Base-by-base conservation (phyloP, 129 eudicot genomes). In the Pulicaria dysenterica region DNA sequence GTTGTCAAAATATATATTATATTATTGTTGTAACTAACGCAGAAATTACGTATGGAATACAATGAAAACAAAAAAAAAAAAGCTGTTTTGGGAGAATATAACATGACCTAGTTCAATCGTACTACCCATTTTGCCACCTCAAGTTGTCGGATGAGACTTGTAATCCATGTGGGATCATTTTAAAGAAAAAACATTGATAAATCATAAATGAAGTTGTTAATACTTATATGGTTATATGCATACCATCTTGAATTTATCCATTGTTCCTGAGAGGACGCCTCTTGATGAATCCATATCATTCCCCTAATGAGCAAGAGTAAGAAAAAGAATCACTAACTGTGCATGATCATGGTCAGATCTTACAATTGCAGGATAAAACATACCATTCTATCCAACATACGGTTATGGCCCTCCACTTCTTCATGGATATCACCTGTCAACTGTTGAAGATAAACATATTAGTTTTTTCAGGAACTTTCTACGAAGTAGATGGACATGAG, bases 201-300 rank as follows among this genome's bases (percentile, higher is more conserved):
- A 2, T n/a, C 41, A 39, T 4, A 38, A 36, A 8, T 36, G 16
- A 10, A 42, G 39, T 4, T 24, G 31, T 24, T 24, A 24, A 24
- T 24, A 24, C 31, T 24, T 24, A 24, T 24, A 24, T 24, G 2
- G 31, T 24, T 17, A 36, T 17, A 36, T 40, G 50, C 72, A 38
- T 86, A 92, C 98, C 95, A 79, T 86, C 78, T 92, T 92, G 82
- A 92, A 92, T 79, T 84, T 87, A 73, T 88, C 98, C 98, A 89
- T 92, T 48, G 98, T 92, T 65, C 98, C 98, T n/a, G 95, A 83
- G 51, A 92, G 82, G 70, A 89, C 39, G 67, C 96, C 98, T 75
- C 95, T 77, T 64, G 96, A 92, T 58, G 95, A 55, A 80, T 92
- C 98, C 98, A 92, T 92, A 75, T 89, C 98, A 64, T 93, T 93